Base-by-base conservation (phyloP, 495 filamentous ascomycete genomes). In the Immersiella caudata region DNA sequence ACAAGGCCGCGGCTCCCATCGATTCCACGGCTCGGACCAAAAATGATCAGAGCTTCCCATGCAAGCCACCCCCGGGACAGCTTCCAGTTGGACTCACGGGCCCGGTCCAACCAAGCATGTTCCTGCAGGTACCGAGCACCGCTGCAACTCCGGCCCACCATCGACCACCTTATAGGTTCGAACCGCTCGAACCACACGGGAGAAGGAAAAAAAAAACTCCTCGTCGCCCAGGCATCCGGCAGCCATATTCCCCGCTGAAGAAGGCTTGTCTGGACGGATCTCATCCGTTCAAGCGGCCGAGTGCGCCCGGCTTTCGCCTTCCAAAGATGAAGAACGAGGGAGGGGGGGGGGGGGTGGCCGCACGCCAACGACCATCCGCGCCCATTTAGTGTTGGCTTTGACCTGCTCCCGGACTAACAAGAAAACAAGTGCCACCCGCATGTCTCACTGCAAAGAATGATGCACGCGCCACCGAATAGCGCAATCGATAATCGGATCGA, bases 31-130 rank as follows among this genome's bases (percentile, higher is more conserved):
- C 68, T 68, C 61, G 62, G 70, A 70, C 24, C 62, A 68, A 65
- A 62, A 65, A 62, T 62, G 26, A 56, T 62, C 22, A 56, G 27
- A 56, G 24, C 18, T 59, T 54, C 73, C 72, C 70, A 22, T 73
- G 73, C 67, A 67, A 59, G 61, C 66, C 67, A 69, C 61, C 59
- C 26, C 70, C 75, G 70, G 72, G 70, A 74, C 64, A 67, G 52
- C 51, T 74, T 77, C 72, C 74, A 69, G 75, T 77, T 76, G 73
- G 74, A 56, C 60, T 63, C 14, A 50, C 35, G 51, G 36, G 63
- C 62, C 59, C 49, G 22, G 59, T 55, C 9, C 40, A 62, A 65
- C 67, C 67, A 66, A 64, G 65, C 67, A 64, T 63, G 52, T 36
- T 26, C 21, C 35, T 68, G 67, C 33, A 16, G 36, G 36, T 40